phyloP scores from a whole-genome alignment of 83 land plant species.

The Larix sibirica region DNA sequence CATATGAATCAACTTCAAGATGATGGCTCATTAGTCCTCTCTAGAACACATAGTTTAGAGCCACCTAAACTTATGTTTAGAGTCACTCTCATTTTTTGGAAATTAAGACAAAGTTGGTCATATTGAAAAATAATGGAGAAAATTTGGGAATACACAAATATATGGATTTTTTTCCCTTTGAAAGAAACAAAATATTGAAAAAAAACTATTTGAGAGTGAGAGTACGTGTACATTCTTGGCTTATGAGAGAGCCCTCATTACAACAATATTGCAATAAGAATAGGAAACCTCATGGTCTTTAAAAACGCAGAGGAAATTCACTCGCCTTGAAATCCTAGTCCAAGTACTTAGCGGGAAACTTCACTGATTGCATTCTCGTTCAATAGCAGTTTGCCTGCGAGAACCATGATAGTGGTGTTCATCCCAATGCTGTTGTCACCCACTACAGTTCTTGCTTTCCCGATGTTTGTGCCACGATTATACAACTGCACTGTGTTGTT shows the following conservation, averaged over 20 bases:
- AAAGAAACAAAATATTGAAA: no score
- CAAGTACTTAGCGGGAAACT: slow-evolving; percentile 23
- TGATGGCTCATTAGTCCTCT: no score
- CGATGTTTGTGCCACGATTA: slow-evolving; percentile 28
- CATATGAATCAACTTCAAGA: no score
- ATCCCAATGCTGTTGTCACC: slow-evolving; percentile 27
- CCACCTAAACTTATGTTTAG: no score
- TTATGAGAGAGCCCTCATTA: slow-evolving; percentile 15
- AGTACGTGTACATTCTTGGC: slow-evolving; percentile 20
- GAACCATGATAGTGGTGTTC: slow-evolving; percentile 31
- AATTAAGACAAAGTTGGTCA: no score
- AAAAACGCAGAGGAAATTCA: slow-evolving; percentile 23
- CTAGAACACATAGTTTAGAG: no score
- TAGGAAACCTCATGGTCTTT: slow-evolving; percentile 28
- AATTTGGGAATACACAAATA: no score
- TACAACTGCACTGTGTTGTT: slow-evolving; percentile 35
- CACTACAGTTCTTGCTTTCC: slow-evolving; percentile 32
- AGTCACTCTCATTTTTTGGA: no score
- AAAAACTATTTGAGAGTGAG: slow-evolving; percentile 19
- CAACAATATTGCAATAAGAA: slow-evolving; percentile 32
- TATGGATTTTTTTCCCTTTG: no score
- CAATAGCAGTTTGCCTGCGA: slow-evolving; percentile 17
- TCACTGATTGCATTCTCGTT: not conserved
- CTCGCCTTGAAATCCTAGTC: slow-evolving; percentile 40
- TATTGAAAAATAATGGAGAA: no score